These are phyloP conservation scores for Neonectria hederae DNA, from an alignment of 2,329 filamentous ascomycete genomes.

Conservation along the genomic window DNA sequence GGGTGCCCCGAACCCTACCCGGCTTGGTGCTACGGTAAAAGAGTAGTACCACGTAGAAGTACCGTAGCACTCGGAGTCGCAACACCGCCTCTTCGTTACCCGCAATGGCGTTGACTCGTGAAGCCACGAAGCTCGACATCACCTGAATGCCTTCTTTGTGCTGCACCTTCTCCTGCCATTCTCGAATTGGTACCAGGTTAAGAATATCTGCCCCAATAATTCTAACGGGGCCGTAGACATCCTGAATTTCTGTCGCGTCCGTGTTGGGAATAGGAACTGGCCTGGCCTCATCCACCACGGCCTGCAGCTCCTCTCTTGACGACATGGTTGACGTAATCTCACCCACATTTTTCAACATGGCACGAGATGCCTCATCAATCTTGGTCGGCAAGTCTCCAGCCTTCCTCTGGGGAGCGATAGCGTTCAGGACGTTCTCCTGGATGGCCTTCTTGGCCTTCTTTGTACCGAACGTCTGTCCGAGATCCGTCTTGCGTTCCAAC, in stretches of 20 bases:
- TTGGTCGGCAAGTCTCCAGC: conserved; percentile 53
- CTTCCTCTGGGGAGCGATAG: conserved; percentile 63
- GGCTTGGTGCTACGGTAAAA: conserved; percentile 61
- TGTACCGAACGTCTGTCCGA: conserved; percentile 83
- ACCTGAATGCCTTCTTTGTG: conserved; percentile 66
- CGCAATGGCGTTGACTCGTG: conserved; percentile 65
- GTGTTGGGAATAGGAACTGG: conserved; percentile 77
- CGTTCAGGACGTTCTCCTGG: conserved; percentile 73
- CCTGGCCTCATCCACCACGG: conserved; percentile 72
- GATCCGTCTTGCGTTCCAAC: conserved; percentile 70
- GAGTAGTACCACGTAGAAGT: conserved; percentile 66
- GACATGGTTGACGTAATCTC: conserved; percentile 72
- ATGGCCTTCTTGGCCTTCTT: conserved; percentile 87
- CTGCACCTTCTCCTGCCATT: conserved; percentile 77
- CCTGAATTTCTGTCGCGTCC: conserved; percentile 71
- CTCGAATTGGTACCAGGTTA: conserved; percentile 72
- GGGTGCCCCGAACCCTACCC: conserved; percentile 57
- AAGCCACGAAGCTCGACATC: conserved; percentile 71
- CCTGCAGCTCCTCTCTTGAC: conserved; percentile 71
- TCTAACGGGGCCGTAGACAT: conserved; percentile 75
- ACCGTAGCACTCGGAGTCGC: conserved; percentile 68
- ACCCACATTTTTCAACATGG: conserved; percentile 71
- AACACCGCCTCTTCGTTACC: conserved; percentile 62
- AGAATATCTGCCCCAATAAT: conserved; percentile 76
- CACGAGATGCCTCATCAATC: conserved; percentile 64